A percentile compares a stretch with the other conserved stretches of the same genome.
These are phyloP conservation scores for Kondoa malvinella DNA, from an alignment of 768 basidiomycete genomes.

Conservation along the genomic window DNA sequence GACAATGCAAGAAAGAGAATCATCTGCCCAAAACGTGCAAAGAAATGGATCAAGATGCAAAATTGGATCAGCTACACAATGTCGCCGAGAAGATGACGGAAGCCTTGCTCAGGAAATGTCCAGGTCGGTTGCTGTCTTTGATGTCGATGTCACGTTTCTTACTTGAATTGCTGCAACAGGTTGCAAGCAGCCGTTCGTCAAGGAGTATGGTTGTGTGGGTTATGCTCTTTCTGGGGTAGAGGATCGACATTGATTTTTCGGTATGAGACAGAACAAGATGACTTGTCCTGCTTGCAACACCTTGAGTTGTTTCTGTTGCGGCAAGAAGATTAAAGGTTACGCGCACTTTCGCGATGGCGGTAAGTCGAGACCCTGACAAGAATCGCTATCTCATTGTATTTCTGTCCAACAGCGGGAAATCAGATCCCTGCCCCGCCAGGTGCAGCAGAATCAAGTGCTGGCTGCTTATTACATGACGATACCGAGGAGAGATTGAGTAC, in stretches of 20 bases:
- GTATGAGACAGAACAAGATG: slow-evolving; percentile 30
- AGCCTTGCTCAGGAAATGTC: slow-evolving; percentile 31
- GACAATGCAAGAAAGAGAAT: slow-evolving; percentile 28
- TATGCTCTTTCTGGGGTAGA: too few species aligned
- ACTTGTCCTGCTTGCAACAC: slow-evolving; percentile 26
- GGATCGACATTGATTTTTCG: too few species aligned
- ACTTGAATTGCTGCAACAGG: slow-evolving; percentile 5
- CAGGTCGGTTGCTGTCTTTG: not conserved
- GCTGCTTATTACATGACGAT: slow-evolving; percentile 21
- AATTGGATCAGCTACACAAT: slow-evolving; percentile 30
- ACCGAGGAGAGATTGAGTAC: slow-evolving; percentile 9
- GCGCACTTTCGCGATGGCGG: slow-evolving; percentile 6
- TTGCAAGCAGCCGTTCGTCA: slow-evolving; percentile 31
- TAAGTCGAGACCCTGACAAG: too few species aligned
- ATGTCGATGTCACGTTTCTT: not conserved
- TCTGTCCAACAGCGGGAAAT: not conserved
- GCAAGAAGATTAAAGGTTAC: not conserved
- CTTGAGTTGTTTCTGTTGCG: slow-evolving; percentile 31
- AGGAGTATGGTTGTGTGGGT: slow-evolving; percentile 31
- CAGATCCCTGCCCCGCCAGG: not conserved
- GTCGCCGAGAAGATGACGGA: slow-evolving; percentile 36
- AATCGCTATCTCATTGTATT: too few species aligned
- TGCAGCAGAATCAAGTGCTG: not conserved
- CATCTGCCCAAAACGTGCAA: slow-evolving; percentile 34
- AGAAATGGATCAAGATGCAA: slow-evolving; percentile 31